phyloP scores from a whole-genome alignment of 2,329 filamentous ascomycete genomes.

The Lachnellula arida region DNA sequence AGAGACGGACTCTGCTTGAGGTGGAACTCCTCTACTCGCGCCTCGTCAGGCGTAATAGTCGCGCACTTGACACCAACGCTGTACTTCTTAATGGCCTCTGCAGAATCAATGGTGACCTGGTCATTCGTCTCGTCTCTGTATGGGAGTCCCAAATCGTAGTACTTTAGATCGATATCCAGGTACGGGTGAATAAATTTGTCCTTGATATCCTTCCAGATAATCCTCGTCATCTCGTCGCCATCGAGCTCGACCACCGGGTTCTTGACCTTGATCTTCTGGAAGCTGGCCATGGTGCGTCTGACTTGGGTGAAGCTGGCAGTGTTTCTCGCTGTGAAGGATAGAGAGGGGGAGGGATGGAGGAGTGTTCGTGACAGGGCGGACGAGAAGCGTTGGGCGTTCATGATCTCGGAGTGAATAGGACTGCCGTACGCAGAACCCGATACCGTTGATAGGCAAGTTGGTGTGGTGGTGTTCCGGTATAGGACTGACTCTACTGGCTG shows the following conservation, averaged over 20 bases:
- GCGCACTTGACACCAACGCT: constrained; percentile 98
- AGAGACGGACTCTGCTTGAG: constrained; percentile 84
- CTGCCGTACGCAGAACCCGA: not conserved
- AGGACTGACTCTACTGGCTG: too few species aligned
- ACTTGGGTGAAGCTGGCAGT: constrained; percentile 28
- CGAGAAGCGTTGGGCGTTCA: constrained; percentile 8
- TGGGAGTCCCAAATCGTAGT: constrained; percentile 89
- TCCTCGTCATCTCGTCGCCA: constrained; percentile 92
- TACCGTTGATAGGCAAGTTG: not conserved
- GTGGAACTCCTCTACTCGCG: constrained; percentile 94
- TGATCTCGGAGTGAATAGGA: not conserved
- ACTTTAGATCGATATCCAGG: constrained; percentile 96
- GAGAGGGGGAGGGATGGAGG: not conserved
- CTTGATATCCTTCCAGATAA: constrained; percentile 99
- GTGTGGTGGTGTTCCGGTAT: not conserved
- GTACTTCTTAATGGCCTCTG: constrained; percentile 98
- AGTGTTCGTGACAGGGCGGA: not conserved
- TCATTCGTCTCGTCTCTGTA: constrained; percentile 97
- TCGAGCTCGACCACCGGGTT: constrained; percentile 98
- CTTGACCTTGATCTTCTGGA: constrained; percentile 97
- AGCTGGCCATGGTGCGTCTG: constrained; percentile 48
- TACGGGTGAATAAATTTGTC: constrained; percentile 97
- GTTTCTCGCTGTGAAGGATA: constrained; percentile 1
- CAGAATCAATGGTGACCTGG: constrained; percentile 90
- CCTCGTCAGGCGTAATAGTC: constrained; percentile 97